These are phyloP conservation scores for Aureobasidium sp. DNA, from an alignment of 2,329 filamentous ascomycete species.

Conservation along the genomic window DNA sequence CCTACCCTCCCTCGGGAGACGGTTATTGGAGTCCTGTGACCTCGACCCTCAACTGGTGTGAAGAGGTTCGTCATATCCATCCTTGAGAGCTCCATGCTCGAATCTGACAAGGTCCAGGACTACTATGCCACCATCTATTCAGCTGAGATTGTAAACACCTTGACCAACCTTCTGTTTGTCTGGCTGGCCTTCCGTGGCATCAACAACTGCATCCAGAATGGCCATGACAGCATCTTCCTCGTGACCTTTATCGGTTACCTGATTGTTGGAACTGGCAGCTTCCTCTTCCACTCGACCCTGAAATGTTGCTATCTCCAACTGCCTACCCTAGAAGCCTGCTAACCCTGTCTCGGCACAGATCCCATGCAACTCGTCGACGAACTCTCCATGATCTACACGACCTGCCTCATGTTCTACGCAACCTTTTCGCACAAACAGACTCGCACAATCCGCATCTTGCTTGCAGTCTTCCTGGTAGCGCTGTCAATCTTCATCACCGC, in stretches of 20 bases:
- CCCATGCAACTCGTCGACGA: constrained; percentile 66
- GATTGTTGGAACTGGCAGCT: constrained; percentile 52
- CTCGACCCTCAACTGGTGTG: constrained; percentile 69
- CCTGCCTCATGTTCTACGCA: constrained; percentile 61
- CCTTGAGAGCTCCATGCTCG: not conserved
- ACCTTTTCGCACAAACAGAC: constrained; percentile 65
- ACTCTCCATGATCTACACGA: constrained; percentile 65
- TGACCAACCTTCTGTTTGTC: constrained; percentile 78
- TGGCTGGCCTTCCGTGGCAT: constrained; percentile 70
- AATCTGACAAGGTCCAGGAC: constrained; percentile 42
- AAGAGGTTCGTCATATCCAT: constrained; percentile 49
- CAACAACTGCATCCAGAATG: constrained; percentile 60
- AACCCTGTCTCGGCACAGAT: constrained; percentile 33
- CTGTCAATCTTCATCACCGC: constrained; percentile 60
- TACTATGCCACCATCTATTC: constrained; percentile 68
- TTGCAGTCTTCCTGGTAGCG: constrained; percentile 49
- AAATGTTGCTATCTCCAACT: constrained; percentile 41
- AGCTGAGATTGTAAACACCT: constrained; percentile 69
- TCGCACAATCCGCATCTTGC: constrained; percentile 38
- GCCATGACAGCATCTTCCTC: constrained; percentile 68
- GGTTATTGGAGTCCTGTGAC: constrained; percentile 65
- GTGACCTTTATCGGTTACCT: constrained; percentile 56
- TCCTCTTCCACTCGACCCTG: constrained; percentile 55
- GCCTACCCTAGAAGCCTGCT: not conserved
- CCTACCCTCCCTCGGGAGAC: constrained; percentile 42